These are phyloP conservation scores for Rhodotorula mucilaginosa DNA, from an alignment of 1,284 basidiomycete genomes.

Conservation along the genomic window DNA sequence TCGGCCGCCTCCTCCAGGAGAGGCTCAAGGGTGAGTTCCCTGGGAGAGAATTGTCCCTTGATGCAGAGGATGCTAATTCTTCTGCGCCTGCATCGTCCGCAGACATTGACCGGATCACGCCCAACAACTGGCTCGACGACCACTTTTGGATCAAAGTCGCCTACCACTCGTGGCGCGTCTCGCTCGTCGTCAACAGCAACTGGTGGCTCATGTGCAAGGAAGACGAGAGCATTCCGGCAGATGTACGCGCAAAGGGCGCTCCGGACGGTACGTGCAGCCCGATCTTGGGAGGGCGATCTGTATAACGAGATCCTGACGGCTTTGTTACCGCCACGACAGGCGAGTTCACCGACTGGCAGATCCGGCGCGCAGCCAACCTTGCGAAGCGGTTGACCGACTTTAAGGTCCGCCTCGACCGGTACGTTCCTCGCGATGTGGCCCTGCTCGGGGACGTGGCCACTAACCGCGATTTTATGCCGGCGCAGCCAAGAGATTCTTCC, in stretches of 20 bases:
- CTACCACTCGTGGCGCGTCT: constrained; percentile 85
- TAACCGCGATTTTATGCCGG: background rate
- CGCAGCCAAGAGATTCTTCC: constrained; percentile 56
- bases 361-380: constrained; percentile 81
- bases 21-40: constrained; percentile 64
- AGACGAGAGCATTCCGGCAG: constrained; percentile 53
- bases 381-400: constrained; percentile 73
- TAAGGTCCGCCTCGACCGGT: constrained; percentile 67
- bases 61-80: constrained; percentile 2
- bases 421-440: constrained; percentile 43
- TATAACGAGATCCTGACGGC: background rate
- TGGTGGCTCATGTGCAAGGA: constrained; percentile 89
- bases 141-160: constrained; percentile 88
- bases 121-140: constrained; percentile 93
- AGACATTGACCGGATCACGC: constrained; percentile 82
- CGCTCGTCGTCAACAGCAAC: constrained; percentile 87
- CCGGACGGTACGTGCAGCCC: constrained; percentile 29
- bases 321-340: constrained; percentile 21
- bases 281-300: background rate
- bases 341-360: constrained; percentile 72
- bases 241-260: constrained; percentile 35
- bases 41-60: background rate
- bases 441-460: background rate
- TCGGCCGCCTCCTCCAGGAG: constrained; percentile 72
- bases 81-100: constrained; percentile 14